Percentiles rank a stretch among this genome's conserved stretches.
phyloP scores from a whole-genome alignment of 176 grass and related monocot species.

The Leersia perrieri region DNA sequence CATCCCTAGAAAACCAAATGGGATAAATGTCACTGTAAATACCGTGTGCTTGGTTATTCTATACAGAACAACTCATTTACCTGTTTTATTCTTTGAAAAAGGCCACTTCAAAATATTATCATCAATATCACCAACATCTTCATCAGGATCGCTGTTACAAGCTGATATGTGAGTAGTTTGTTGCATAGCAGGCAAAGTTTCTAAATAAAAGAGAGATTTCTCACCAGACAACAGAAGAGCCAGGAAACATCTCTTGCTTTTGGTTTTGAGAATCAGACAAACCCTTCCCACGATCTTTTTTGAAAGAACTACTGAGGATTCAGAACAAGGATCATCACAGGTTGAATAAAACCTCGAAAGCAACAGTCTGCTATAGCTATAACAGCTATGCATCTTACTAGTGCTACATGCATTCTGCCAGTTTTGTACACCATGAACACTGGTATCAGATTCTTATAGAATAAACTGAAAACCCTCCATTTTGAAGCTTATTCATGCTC shows the following conservation, averaged over 20 bases:
- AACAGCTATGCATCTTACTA: slow-evolving; percentile 10
- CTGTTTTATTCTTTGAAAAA: slow-evolving; percentile 36
- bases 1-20: neutral
- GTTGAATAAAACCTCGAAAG: neutral
- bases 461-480: neutral
- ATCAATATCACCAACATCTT: slow-evolving; percentile 32
- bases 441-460: slow-evolving; percentile 4
- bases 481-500: slow-evolving; percentile 4
- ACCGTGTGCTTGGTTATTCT: neutral
- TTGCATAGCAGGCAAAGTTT: neutral
- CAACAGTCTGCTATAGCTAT: neutral
- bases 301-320: slow-evolving; percentile 9
- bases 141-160: slow-evolving; percentile 38
- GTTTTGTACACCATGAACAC: neutral
- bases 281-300: slow-evolving; percentile 26
- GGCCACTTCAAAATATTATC: slow-evolving; percentile 34
- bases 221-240: slow-evolving; percentile 32
- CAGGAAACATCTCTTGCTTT: slow-evolving; percentile 12
- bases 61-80: slow-evolving; percentile 12
- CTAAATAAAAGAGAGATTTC: slow-evolving; percentile 2
- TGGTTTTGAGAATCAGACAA: slow-evolving; percentile 26
- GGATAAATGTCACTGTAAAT: neutral
- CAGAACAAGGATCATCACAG: slow-evolving; percentile 19
- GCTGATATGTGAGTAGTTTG: slow-evolving; percentile 1
- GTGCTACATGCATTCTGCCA: neutral